Evolutionary conservation across 352 stramenopile genomes (phyloP).

Genomic region (Phytophthora aleatoria): DNA sequence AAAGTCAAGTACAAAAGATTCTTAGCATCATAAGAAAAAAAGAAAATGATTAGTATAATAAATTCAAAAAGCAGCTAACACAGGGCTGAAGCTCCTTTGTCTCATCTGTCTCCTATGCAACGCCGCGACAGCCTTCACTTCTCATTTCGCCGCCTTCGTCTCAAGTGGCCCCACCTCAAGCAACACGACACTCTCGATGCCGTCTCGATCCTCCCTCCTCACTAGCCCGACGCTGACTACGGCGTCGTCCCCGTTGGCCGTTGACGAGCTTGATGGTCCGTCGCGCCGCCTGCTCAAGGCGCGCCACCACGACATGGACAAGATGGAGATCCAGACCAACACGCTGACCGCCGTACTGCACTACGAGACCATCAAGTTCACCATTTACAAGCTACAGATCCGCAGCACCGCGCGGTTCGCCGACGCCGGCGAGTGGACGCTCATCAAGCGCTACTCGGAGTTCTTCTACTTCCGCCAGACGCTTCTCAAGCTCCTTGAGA

Average conservation of each 20-base stretch:
- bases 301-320: constrained; percentile 52
- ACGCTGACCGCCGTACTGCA: constrained; percentile 45
- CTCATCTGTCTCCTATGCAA: constrained; percentile 3
- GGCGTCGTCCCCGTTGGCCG: constrained; percentile 22
- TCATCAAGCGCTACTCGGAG: constrained; percentile 72
- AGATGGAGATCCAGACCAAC: constrained; percentile 55
- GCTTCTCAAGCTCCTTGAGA: constrained; percentile 52
- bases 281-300: constrained; percentile 49
- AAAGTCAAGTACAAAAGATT: background rate
- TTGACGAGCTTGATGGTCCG: constrained; percentile 34
- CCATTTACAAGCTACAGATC: constrained; percentile 71
- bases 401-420: constrained; percentile 36
- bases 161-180: constrained; percentile 26
- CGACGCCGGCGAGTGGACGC: constrained; percentile 46
- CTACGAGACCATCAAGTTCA: constrained; percentile 53
- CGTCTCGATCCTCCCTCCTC: constrained; percentile 20
- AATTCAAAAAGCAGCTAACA: background rate
- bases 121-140: constrained; percentile 19
- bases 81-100: background rate
- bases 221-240: constrained; percentile 13
- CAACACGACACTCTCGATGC: constrained; percentile 14
- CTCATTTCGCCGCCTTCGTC: constrained; percentile 27
- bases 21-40: background rate
- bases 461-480: constrained; percentile 59
- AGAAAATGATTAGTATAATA: background rate